Evolutionary conservation across 1,284 basidiomycete genomes (phyloP).

Genomic region (Papiliotrema flavescens): DNA sequence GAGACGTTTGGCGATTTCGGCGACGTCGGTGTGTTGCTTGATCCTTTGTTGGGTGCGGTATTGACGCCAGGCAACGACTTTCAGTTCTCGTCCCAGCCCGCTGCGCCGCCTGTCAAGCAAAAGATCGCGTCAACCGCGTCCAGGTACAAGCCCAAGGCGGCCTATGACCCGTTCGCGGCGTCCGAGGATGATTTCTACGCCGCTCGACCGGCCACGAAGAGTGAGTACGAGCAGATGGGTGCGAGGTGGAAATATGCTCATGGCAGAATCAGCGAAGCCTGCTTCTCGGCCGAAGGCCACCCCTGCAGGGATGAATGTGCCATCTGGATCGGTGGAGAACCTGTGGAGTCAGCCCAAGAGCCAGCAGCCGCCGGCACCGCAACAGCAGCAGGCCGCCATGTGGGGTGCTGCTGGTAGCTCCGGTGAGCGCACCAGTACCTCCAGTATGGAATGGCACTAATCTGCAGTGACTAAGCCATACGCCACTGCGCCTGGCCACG

Average conservation of each 20-base stretch:
- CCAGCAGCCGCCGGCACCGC: background rate
- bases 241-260: conserved; percentile 1
- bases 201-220: conserved; percentile 29
- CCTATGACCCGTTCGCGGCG: conserved; percentile 44
- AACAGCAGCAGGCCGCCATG: conserved; percentile 12
- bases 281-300: conserved; percentile 13
- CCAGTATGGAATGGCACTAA: background rate
- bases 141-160: conserved; percentile 38
- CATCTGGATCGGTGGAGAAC: conserved; percentile 13
- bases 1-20: conserved; percentile 84
- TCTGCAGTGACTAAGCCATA: conserved; percentile 42
- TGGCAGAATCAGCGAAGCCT: conserved; percentile 11
- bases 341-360: conserved; percentile 32
- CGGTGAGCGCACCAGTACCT: conserved; percentile 9
- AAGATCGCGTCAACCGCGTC: conserved; percentile 39
- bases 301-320: conserved; percentile 1
- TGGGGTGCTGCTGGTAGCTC: conserved; percentile 47
- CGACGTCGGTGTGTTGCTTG: conserved; percentile 59
- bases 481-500: conserved; percentile 27
- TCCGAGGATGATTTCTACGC: conserved; percentile 49
- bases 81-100: conserved; percentile 61
- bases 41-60: background rate
- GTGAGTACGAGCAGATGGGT: conserved; percentile 16
- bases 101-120: conserved; percentile 11
- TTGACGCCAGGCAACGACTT: conserved; percentile 74